Percentiles rank a stretch among this genome's conserved stretches.
These are phyloP conservation scores for Artemisia argyi DNA, from an alignment of 129 eudicot genomes.

Conservation along the genomic window DNA sequence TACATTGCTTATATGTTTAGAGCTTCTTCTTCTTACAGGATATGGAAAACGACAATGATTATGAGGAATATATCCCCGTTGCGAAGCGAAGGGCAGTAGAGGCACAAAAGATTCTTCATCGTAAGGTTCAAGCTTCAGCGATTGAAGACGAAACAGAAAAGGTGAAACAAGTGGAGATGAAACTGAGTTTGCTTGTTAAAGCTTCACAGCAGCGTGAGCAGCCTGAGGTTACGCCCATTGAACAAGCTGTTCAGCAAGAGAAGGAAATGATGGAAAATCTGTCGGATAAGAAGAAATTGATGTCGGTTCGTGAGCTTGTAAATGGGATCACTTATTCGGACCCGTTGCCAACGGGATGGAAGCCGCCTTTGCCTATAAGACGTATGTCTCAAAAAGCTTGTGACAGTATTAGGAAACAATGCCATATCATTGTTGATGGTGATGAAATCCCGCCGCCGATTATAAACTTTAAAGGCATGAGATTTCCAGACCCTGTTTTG, in stretches of 20 bases:
- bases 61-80: constrained; percentile 71
- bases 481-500: constrained; percentile 73
- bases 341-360: constrained; percentile 78
- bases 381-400: constrained; percentile 60
- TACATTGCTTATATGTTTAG: constrained; percentile 14
- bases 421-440: constrained; percentile 87
- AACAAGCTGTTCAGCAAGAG: constrained; percentile 67
- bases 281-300: constrained; percentile 59
- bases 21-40: constrained; percentile 33
- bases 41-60: constrained; percentile 59
- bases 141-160: constrained; percentile 62
- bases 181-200: constrained; percentile 70
- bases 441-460: constrained; percentile 85
- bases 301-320: constrained; percentile 79
- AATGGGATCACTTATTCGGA: constrained; percentile 70
- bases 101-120: constrained; percentile 73
- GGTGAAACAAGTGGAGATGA: constrained; percentile 49
- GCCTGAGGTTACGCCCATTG: constrained; percentile 66
- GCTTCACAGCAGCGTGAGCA: constrained; percentile 76
- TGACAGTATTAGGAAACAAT: constrained; percentile 58
- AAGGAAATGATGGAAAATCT: constrained; percentile 80
- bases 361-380: constrained; percentile 62
- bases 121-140: constrained; percentile 49
- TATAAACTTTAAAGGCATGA: constrained; percentile 71
- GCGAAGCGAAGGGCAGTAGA: constrained; percentile 78